phyloP scores from a whole-genome alignment of 2,329 filamentous ascomycete genomes.

The Trichoderma sp. region DNA sequence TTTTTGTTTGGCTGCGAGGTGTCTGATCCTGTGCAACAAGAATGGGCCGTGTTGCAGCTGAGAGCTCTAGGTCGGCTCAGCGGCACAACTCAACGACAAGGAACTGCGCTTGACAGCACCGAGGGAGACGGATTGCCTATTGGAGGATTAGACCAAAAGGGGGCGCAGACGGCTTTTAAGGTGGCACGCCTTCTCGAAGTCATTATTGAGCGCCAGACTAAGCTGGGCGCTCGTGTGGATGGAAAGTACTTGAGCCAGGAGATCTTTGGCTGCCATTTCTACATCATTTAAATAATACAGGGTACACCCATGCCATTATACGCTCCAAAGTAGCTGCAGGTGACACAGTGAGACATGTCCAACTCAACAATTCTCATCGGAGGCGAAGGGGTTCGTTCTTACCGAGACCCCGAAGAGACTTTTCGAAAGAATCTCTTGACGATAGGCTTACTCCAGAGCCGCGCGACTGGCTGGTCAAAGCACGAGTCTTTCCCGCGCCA shows the following conservation, averaged over 20 bases:
- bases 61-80: neutral
- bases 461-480: neutral
- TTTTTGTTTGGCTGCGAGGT: conserved; percentile 1
- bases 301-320: neutral
- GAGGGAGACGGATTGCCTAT: neutral
- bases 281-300: neutral
- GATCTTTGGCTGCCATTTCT: conserved; percentile 6
- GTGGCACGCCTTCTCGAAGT: conserved; percentile 10
- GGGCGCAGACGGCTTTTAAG: conserved; percentile 11
- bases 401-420: neutral
- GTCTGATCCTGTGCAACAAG: neutral
- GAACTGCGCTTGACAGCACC: neutral
- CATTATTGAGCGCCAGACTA: conserved; percentile 2
- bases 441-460: neutral
- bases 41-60: conserved; percentile 4
- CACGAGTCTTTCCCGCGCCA: neutral
- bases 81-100: neutral
- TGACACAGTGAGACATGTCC: neutral
- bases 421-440: neutral
- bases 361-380: neutral
- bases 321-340: neutral
- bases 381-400: neutral
- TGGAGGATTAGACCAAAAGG: neutral
- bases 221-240: neutral
- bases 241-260: conserved; percentile 11